Conservation (phyloP, 2,329 filamentous ascomycete genomes). For the Bipolaris gigantea region DNA sequence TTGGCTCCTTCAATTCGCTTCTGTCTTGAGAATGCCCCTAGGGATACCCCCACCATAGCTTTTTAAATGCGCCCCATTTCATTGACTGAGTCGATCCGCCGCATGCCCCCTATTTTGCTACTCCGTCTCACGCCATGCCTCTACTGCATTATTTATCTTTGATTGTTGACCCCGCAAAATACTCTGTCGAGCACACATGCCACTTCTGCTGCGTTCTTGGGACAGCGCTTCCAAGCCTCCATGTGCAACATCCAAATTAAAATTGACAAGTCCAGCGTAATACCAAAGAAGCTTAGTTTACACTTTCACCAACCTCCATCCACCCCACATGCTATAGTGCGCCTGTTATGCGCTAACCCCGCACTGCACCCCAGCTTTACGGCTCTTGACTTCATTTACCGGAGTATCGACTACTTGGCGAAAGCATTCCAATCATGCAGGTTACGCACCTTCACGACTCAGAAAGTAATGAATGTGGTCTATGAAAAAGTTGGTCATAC, state of each 20-base stretch:
- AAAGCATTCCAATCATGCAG: conserved; percentile 1
- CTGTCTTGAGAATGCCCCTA: too few relatives aligned
- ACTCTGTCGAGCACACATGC: conserved; percentile 20
- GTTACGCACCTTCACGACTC: conserved; percentile 9
- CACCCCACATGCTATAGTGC: conserved; percentile 12
- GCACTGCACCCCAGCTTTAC: conserved; percentile 8
- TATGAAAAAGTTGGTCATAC: conserved; percentile 8
- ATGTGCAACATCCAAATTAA: conserved; percentile 16
- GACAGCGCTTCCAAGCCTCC: conserved; percentile 10
- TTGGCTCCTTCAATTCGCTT: too few relatives aligned
- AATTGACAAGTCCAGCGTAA: conserved; percentile 23
- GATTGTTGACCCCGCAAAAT: conserved; percentile 18
- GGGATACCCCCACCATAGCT: too few relatives aligned
- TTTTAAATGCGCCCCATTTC: too few relatives aligned
- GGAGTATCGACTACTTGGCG: conserved; percentile 25
- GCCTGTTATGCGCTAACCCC: conserved; percentile 20
- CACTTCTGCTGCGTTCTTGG: conserved; percentile 1
- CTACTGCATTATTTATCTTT: not conserved
- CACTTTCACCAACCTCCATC: conserved; percentile 3
- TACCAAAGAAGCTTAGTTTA: conserved; percentile 17
- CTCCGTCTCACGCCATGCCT: not conserved
- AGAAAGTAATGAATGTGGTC: conserved; percentile 4
- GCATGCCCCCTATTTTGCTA: not conserved
- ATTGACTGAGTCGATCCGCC: too few relatives aligned
- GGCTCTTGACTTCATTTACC: conserved; percentile 23